phyloP scores from a whole-genome alignment of 2,329 filamentous ascomycete species.

The Dryadomyces quercus-mongolicae region DNA sequence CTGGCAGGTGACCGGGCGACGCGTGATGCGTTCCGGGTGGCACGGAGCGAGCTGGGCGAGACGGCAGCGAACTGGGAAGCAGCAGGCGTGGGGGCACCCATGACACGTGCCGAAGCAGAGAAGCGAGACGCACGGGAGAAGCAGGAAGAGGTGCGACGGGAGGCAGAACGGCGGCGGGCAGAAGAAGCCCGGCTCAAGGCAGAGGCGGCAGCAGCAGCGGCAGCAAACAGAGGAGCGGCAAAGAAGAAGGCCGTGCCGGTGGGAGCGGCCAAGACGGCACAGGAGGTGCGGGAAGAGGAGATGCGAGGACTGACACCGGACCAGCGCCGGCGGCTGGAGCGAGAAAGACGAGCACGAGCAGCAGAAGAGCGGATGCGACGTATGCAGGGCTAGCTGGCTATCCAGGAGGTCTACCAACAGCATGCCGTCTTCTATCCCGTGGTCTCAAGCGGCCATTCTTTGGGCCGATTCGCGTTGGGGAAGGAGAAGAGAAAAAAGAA shows the following conservation, averaged over 20 bases:
- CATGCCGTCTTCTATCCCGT: no score
- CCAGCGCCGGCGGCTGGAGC: conserved; percentile 70
- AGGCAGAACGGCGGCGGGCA: conserved; percentile 55
- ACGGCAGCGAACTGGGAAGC: conserved; percentile 50
- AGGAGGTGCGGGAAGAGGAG: conserved; percentile 76
- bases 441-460: no score
- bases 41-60: conserved; percentile 72
- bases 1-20: conserved; percentile 76
- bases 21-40: conserved; percentile 82
- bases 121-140: conserved; percentile 58
- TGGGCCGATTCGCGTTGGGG: neutral
- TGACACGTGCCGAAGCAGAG: conserved; percentile 62
- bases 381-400: conserved; percentile 35
- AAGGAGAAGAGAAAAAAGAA: neutral
- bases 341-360: conserved; percentile 80
- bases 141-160: conserved; percentile 53
- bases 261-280: conserved; percentile 57
- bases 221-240: conserved; percentile 11
- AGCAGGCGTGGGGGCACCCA: conserved; percentile 57
- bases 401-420: no score
- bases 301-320: conserved; percentile 75
- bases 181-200: conserved; percentile 62
- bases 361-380: conserved; percentile 76
- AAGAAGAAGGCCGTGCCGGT: conserved; percentile 35
- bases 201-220: conserved; percentile 46